Conservation (phyloP, 495 filamentous ascomycete genomes). For the Neurospora africana region DNA sequence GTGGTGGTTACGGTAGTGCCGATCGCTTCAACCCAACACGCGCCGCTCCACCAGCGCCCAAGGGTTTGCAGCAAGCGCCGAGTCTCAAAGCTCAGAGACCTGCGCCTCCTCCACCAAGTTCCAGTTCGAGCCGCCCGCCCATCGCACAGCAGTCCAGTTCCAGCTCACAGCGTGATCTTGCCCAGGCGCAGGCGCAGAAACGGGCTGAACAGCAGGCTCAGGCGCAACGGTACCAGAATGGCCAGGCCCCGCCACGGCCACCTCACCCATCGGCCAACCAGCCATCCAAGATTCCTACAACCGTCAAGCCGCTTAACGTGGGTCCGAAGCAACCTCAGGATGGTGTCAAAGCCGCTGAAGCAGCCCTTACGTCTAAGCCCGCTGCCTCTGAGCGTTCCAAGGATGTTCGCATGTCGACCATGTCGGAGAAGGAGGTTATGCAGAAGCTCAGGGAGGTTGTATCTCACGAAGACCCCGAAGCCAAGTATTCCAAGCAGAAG, state of each 20-base stretch:
- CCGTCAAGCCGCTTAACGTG: conserved; percentile 86
- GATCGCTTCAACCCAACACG: conserved; percentile 77
- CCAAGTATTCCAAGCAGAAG: conserved; percentile 95
- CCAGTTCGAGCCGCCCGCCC: conserved; percentile 25
- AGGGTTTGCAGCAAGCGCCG: conserved; percentile 33
- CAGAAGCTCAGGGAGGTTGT: conserved; percentile 84
- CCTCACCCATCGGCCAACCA: conserved; percentile 28
- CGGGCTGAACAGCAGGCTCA: conserved; percentile 17
- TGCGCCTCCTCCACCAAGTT: conserved; percentile 37
- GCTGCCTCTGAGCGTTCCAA: conserved; percentile 59
- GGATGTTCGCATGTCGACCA: conserved; percentile 89
- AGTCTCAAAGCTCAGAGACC: conserved; percentile 43
- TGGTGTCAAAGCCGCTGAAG: conserved; percentile 70
- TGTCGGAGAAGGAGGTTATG: conserved; percentile 97
- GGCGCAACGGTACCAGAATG: conserved; percentile 23
- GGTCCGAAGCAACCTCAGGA: conserved; percentile 62
- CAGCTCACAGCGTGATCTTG: conserved; percentile 13
- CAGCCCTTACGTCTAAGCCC: conserved; percentile 66
- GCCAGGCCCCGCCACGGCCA: conserved; percentile 17
- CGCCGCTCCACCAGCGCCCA: conserved; percentile 52
- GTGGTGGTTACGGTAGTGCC: conserved; percentile 27
- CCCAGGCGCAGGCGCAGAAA: conserved; percentile 16
- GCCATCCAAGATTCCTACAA: conserved; percentile 50
- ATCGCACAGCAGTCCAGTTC: conserved; percentile 33
- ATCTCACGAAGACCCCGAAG: conserved; percentile 80